These are phyloP conservation scores for Pueraria montana DNA, from an alignment of 306 rosid genomes.

Conservation along the genomic window DNA sequence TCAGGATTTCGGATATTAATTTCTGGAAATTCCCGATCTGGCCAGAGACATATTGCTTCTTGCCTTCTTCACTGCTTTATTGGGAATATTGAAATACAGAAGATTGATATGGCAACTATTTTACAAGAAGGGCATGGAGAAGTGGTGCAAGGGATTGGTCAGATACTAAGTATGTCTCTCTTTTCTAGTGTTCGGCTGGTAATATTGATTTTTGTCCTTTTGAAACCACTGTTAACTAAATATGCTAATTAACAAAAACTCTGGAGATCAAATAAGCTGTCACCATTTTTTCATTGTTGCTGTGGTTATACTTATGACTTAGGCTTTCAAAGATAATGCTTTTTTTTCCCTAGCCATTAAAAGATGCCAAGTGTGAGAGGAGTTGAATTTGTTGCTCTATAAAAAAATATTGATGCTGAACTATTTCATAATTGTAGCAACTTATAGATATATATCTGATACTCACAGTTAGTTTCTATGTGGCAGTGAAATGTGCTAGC, in stretches of 20 bases:
- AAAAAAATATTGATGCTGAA: slow-evolving; percentile 24
- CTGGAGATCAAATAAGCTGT: slow-evolving; percentile 5
- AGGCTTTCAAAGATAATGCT: background rate
- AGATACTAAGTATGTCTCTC: slow-evolving; percentile 74
- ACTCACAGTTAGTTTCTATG: slow-evolving; percentile 45
- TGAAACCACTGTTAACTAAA: slow-evolving; percentile 29
- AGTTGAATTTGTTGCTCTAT: slow-evolving; percentile 23
- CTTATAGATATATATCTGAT: slow-evolving; percentile 23
- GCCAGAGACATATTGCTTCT: slow-evolving; percentile 95
- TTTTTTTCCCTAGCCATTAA: background rate
- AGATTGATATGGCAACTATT: slow-evolving; percentile 95
- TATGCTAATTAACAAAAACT: slow-evolving; percentile 31
- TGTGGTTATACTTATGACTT: slow-evolving; percentile 7
- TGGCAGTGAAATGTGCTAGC: slow-evolving; percentile 87
- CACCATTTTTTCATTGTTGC: background rate
- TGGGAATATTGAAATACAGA: slow-evolving; percentile 79
- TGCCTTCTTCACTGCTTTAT: slow-evolving; percentile 89
- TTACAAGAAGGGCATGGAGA: slow-evolving; percentile 96
- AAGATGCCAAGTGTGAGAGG: slow-evolving; percentile 5
- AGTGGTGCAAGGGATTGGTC: slow-evolving; percentile 83
- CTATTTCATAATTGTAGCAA: slow-evolving; percentile 27
- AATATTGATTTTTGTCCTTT: slow-evolving; percentile 7
- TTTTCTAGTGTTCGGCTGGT: slow-evolving; percentile 31
- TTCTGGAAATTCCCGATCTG: slow-evolving; percentile 82
- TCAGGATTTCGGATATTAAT: slow-evolving; percentile 82